Conservation (phyloP, 2,329 filamentous ascomycete genomes). For the Colletotrichum endophyticum region DNA sequence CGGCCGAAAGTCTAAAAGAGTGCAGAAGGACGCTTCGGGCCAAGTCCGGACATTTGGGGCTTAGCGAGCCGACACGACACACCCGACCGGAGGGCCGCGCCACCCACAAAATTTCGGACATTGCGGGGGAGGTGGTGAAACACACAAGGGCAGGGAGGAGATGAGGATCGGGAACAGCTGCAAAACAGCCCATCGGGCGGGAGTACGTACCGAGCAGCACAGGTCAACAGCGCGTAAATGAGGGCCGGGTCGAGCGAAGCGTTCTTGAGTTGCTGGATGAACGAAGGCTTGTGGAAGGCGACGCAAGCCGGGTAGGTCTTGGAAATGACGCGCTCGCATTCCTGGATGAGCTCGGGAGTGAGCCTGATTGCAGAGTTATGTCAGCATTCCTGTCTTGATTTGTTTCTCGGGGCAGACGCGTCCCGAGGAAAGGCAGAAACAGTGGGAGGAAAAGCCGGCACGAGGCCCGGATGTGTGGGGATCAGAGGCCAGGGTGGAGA, state of each 20-base stretch:
- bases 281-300: constrained; percentile 67
- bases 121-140: constrained; percentile 25
- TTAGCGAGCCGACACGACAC: constrained; percentile 9
- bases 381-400: background rate
- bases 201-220: constrained; percentile 59
- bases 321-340: constrained; percentile 65
- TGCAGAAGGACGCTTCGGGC: background rate
- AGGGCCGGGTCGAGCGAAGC: constrained; percentile 60
- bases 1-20: constrained; percentile 5
- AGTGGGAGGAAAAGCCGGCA: background rate
- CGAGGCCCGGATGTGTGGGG: constrained; percentile 8
- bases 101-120: constrained; percentile 19
- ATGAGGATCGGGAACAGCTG: constrained; percentile 15
- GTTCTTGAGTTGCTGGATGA: constrained; percentile 65
- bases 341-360: constrained; percentile 61
- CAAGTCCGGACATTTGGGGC: constrained; percentile 13
- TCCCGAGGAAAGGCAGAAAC: background rate
- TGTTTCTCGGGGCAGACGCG: background rate
- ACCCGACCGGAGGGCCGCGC: constrained; percentile 18
- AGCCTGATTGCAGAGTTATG: constrained; percentile 36
- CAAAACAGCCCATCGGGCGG: background rate
- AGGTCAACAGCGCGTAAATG: constrained; percentile 62
- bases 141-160: constrained; percentile 24
- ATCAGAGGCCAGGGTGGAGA: constrained; percentile 2
- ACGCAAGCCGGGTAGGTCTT: constrained; percentile 67